A percentile compares a stretch with the other conserved stretches of the same genome.
phyloP scores from a whole-genome alignment of 257 asterid genomes.

The Lantana camara region DNA sequence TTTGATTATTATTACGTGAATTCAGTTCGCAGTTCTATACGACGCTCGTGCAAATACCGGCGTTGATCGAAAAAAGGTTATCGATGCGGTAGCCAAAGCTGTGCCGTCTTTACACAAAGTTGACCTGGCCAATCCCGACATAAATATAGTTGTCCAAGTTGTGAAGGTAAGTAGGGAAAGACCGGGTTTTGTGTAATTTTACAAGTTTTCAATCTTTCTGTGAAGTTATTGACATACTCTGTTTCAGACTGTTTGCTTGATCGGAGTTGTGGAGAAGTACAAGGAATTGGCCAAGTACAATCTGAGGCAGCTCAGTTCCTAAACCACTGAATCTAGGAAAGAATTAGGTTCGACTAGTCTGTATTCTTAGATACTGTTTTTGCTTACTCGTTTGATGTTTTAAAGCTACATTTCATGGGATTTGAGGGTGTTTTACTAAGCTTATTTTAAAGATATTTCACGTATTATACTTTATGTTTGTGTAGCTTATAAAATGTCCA shows the following conservation, averaged over 20 bases:
- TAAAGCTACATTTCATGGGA: no score
- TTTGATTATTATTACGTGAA: conserved; percentile 18
- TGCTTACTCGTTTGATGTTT: no score
- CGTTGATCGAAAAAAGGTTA: conserved; percentile 70
- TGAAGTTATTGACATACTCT: not conserved
- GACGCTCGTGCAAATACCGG: conserved; percentile 98
- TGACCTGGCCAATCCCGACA: conserved; percentile 83
- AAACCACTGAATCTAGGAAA: conserved; percentile 22
- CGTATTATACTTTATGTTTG: no score
- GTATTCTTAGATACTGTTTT: no score
- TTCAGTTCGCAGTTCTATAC: conserved; percentile 83
- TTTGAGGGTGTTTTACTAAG: no score
- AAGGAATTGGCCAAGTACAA: conserved; percentile 92
- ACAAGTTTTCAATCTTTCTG: not conserved
- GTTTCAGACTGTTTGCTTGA: conserved; percentile 86
- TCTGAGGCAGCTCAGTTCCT: conserved; percentile 80
- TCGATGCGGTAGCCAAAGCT: conserved; percentile 78
- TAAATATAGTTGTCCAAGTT: conserved; percentile 78
- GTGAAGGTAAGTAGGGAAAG: conserved; percentile 71
- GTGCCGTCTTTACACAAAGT: conserved; percentile 83
- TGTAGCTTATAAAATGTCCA: no score
- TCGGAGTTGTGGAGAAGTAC: conserved; percentile 92
- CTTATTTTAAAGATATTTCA: no score
- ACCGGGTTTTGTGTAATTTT: not conserved
- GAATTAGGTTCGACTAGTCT: not conserved